A percentile compares a stretch with the other conserved stretches of the same genome.
phyloP scores from a whole-genome alignment of 768 basidiomycete genomes.

The Lactarius indigo region DNA sequence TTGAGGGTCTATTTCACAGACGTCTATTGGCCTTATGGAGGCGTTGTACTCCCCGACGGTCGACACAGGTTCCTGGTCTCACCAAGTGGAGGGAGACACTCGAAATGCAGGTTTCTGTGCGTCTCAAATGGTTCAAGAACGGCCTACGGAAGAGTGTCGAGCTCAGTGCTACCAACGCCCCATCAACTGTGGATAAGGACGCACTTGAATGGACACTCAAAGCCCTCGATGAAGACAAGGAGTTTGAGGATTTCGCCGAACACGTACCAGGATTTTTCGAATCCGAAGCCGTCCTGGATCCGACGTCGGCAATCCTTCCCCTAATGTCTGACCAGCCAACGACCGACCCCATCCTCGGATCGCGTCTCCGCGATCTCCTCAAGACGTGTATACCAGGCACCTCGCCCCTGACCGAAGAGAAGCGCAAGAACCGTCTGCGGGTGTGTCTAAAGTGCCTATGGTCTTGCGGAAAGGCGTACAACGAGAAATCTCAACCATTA shows the following conservation, averaged over 20 bases:
- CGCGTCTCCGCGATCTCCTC: background rate
- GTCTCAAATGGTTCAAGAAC: background rate
- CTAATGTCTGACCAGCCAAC: background rate
- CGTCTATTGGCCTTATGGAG: background rate
- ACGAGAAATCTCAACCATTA: background rate
- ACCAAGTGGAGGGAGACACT: background rate
- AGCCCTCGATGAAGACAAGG: conserved; percentile 1
- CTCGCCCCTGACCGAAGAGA: background rate
- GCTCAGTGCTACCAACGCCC: background rate
- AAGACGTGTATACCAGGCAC: background rate
- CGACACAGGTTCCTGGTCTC: background rate
- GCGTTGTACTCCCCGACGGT: background rate
- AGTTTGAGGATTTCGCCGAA: background rate
- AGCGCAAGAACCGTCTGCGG: background rate
- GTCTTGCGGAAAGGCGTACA: conserved; percentile 1
- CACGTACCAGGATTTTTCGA: background rate
- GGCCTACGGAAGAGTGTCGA: background rate
- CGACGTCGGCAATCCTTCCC: background rate
- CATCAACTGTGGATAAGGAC: background rate
- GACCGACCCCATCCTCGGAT: background rate
- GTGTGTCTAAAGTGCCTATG: background rate
- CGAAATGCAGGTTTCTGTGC: background rate
- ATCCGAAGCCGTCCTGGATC: background rate
- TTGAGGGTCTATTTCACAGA: background rate
- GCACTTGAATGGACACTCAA: background rate